These are phyloP conservation scores for Ustilago curta DNA, from an alignment of 1,284 basidiomycete genomes.

Conservation along the genomic window DNA sequence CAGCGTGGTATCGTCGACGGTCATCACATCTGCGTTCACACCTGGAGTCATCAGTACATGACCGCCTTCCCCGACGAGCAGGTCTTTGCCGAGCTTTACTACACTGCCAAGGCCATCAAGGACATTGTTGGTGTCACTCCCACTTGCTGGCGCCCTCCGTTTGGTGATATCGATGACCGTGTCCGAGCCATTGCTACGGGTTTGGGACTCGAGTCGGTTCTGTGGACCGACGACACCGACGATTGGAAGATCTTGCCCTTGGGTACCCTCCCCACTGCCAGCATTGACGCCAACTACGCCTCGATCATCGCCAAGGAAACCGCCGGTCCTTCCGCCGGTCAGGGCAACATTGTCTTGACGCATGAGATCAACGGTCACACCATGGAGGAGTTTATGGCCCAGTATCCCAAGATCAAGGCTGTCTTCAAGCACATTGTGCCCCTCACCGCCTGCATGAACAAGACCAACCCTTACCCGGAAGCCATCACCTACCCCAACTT, in stretches of 20 bases:
- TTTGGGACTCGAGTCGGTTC: constrained; percentile 72
- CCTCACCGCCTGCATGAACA: constrained; percentile 65
- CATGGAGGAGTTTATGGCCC: constrained; percentile 61
- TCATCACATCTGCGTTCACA: constrained; percentile 64
- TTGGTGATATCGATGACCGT: constrained; percentile 73
- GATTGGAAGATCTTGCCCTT: constrained; percentile 70
- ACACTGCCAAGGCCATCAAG: constrained; percentile 73
- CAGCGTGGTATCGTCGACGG: constrained; percentile 70
- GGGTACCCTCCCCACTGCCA: constrained; percentile 64
- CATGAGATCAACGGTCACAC: constrained; percentile 67
- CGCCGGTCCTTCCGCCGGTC: constrained; percentile 70
- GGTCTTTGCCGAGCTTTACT: constrained; percentile 74
- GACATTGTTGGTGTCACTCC: constrained; percentile 72
- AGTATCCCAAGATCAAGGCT: constrained; percentile 59
- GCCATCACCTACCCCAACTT: constrained; percentile 68
- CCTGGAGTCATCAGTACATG: constrained; percentile 72
- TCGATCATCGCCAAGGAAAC: constrained; percentile 68
- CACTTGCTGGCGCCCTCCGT: constrained; percentile 72
- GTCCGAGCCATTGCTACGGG: constrained; percentile 72
- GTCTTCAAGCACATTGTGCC: constrained; percentile 67
- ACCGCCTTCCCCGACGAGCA: constrained; percentile 72
- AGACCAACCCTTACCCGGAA: constrained; percentile 71
- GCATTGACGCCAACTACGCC: constrained; percentile 71
- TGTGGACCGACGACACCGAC: constrained; percentile 72
- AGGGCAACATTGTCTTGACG: constrained; percentile 68